Percentiles rank a stretch among this genome's conserved stretches.
phyloP scores from a whole-genome alignment of 2,329 filamentous ascomycete species.

The Monilinia fructicola region DNA sequence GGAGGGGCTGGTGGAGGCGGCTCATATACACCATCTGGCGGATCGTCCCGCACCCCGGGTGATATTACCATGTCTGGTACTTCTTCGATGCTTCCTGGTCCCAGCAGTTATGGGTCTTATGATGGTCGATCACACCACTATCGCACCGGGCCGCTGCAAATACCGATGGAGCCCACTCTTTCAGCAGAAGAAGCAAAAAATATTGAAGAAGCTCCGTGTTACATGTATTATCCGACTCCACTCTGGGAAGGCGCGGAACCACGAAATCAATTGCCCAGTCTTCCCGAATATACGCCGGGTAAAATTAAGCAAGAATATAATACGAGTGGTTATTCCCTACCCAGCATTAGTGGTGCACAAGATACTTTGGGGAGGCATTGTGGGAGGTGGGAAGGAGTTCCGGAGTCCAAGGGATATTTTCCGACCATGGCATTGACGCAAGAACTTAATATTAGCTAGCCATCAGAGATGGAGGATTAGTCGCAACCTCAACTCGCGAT shows the following conservation, averaged over 20 bases:
- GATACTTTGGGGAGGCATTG: conserved; percentile 35
- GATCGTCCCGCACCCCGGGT: conserved; percentile 32
- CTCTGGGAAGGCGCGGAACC: conserved; percentile 38
- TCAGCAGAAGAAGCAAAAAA: conserved; percentile 38
- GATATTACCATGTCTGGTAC: conserved; percentile 38
- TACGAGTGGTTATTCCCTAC: conserved; percentile 32
- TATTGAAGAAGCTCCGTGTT: conserved; percentile 36
- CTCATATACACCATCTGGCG: conserved; percentile 35
- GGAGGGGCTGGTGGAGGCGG: conserved; percentile 37
- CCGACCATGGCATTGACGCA: conserved; percentile 36
- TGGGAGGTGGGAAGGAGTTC: conserved; percentile 39
- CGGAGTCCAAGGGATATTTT: conserved; percentile 38
- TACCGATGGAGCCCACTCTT: conserved; percentile 39
- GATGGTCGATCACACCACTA: conserved; percentile 37
- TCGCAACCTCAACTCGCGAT: conserved; percentile 2
- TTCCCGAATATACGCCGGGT: conserved; percentile 31
- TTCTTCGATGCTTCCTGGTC: conserved; percentile 35
- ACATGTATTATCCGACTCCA: conserved; percentile 39
- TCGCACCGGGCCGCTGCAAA: conserved; percentile 34
- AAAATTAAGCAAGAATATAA: conserved; percentile 38
- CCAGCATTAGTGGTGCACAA: conserved; percentile 33
- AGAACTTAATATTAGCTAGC: conserved; percentile 38
- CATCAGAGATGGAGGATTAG: not conserved
- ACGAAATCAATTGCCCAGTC: conserved; percentile 34
- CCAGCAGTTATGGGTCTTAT: conserved; percentile 34